These are phyloP conservation scores for Aureobasidium pullulans DNA, from an alignment of 2,329 filamentous ascomycete genomes.

Conservation along the genomic window DNA sequence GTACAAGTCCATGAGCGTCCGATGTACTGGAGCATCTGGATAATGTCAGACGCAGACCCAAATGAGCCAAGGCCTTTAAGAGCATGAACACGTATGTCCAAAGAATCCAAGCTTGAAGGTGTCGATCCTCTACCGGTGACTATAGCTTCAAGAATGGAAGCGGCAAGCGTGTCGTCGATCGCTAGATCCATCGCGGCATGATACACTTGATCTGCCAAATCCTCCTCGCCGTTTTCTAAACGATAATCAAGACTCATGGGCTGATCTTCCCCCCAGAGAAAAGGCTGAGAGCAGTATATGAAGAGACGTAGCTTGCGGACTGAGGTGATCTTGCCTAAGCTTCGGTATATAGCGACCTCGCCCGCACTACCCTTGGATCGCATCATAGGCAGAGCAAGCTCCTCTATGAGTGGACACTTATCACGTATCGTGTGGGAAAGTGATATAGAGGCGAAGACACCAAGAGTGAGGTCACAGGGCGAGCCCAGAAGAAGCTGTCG, in stretches of 20 bases:
- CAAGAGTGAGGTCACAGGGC: background rate
- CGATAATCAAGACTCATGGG: background rate
- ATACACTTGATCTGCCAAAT: background rate
- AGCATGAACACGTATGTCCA: background rate
- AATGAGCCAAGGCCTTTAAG: background rate
- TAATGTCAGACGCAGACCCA: background rate
- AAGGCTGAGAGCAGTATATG: background rate
- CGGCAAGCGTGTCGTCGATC: background rate
- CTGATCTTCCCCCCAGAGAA: background rate
- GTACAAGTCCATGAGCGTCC: background rate
- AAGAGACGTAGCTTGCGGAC: background rate
- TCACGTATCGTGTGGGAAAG: background rate
- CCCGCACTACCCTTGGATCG: background rate
- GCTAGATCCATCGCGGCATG: background rate
- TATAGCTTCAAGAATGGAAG: background rate
- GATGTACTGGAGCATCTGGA: background rate
- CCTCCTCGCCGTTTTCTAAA: no score
- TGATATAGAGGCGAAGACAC: no score
- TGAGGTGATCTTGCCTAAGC: background rate
- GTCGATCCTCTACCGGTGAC: background rate
- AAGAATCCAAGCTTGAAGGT: background rate
- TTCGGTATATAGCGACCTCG: background rate
- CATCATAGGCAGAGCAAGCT: background rate
- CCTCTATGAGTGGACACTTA: background rate
- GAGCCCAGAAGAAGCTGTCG: background rate